Evolutionary conservation across 208 protist species (phyloP), one percentile per base, ranked within the genome.

Genomic region (Endotrypanum monterogeii): DNA sequence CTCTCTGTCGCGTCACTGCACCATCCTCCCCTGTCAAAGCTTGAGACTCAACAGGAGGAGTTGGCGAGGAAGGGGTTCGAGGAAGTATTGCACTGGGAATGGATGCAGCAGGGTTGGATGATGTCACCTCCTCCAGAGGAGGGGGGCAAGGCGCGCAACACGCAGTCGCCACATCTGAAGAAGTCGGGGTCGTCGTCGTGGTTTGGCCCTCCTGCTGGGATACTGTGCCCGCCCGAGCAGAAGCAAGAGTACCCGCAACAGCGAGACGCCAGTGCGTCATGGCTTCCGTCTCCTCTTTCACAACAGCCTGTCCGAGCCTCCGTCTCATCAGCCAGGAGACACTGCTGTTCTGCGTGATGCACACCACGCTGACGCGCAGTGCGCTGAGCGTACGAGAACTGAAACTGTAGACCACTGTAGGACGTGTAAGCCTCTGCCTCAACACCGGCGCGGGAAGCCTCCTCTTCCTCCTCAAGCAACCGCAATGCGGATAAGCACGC

Each of bases 381-480:
- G 18, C 74, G 74, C 4, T 69, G 69, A 18, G 69, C 61, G 60
- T 71, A 69, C 11, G 84, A 12, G 9, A 73, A 61, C 60, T 84
- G 80, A 70, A 88, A 92, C 9, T 55, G 32, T 41, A 88, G 52
- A 16, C 83, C 83, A 57, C 83, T 92, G 74, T 37, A 74, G n/a
- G 68, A 79, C 20, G 66, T 80, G 72, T 79, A 84, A 37, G 85
- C 76, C 57, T 89, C 85, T n/a, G 88, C 84, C 63, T 89, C 75
- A 52, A 92, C 67, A 1, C 66, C 71, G n/a, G 81, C 80, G 9
- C 88, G 83, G 0, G 54, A 73, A 12, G 79, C 74, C 63, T 88
- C 83, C 67, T 92, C 88, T n/a, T 65, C 65, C 57, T 83, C 83
- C 58, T 84, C 79, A 28, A 92, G 52, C 25, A 81, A 25, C 16